phyloP scores from a whole-genome alignment of 2,329 filamentous ascomycete species.

The Fusarium domesticum region DNA sequence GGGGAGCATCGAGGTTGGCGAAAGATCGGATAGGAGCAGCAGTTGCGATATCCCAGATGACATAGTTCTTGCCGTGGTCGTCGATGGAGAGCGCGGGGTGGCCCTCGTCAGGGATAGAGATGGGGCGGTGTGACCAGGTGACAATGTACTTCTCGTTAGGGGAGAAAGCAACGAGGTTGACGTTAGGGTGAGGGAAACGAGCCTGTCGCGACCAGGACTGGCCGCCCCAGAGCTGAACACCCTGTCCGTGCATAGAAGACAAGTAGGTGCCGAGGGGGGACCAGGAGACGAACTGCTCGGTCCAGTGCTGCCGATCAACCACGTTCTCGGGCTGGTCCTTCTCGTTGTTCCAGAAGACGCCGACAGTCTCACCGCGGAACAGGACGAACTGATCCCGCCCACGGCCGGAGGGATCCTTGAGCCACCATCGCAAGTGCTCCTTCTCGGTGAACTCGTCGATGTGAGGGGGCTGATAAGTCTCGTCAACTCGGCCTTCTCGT shows the following conservation, averaged over 20 bases:
- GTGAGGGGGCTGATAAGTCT: constrained; percentile 79
- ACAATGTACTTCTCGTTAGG: constrained; percentile 89
- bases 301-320: constrained; percentile 94
- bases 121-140: constrained; percentile 94
- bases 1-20: constrained; percentile 78
- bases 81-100: constrained; percentile 82
- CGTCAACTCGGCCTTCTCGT: constrained; percentile 87
- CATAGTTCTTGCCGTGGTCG: constrained; percentile 98
- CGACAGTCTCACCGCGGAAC: constrained; percentile 87
- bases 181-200: constrained; percentile 90
- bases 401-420: constrained; percentile 74
- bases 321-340: constrained; percentile 83
- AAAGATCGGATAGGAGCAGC: constrained; percentile 90
- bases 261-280: constrained; percentile 92
- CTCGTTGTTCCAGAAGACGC: constrained; percentile 98
- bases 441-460: constrained; percentile 85
- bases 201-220: constrained; percentile 84
- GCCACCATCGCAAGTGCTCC: constrained; percentile 92
- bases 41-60: constrained; percentile 95
- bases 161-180: constrained; percentile 95
- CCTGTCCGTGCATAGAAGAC: constrained; percentile 91
- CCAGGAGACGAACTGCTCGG: constrained; percentile 97
- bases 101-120: constrained; percentile 83
- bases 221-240: constrained; percentile 96
- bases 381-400: constrained; percentile 95